Evolutionary conservation across 164 flowering plant genomes (phyloP).

Genomic region (Paratinospora sagittata): DNA sequence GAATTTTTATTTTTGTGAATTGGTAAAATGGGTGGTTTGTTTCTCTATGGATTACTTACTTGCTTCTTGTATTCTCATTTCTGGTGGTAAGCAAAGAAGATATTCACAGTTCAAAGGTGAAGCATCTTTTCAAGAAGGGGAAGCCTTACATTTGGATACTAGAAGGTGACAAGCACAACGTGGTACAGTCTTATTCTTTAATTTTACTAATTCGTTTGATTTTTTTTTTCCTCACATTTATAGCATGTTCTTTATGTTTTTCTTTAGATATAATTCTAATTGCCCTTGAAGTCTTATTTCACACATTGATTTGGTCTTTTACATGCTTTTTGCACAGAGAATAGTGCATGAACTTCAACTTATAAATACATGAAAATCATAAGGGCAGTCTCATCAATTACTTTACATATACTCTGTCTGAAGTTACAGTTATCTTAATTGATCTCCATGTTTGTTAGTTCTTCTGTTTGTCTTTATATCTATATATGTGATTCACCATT

Average conservation of each 20-base stretch:
- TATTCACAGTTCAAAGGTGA: conserved; percentile 38
- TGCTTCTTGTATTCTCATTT: neutral
- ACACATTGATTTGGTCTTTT: neutral
- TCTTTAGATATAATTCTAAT: neutral
- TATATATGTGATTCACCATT: neutral
- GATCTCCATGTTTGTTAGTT: neutral
- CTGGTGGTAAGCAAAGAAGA: conserved; percentile 48
- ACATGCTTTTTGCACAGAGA: too few relatives aligned
- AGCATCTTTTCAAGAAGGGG: conserved; percentile 62
- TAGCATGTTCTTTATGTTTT: neutral
- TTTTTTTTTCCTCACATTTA: neutral
- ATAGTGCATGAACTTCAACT: too few relatives aligned
- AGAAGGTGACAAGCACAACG: conserved; percentile 68
- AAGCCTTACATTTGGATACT: conserved; percentile 79
- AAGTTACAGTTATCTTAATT: neutral
- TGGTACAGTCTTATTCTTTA: conserved; percentile 41
- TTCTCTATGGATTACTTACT: neutral
- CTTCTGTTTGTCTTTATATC: neutral
- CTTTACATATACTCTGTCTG: too few relatives aligned
- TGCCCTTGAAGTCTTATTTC: neutral
- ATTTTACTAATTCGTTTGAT: neutral
- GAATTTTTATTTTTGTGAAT: neutral
- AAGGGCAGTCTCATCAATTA: too few relatives aligned
- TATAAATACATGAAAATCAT: too few relatives aligned
- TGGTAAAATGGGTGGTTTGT: too few relatives aligned